Conservation (phyloP, 768 basidiomycete genomes). For the Agaricus subrufescens region DNA sequence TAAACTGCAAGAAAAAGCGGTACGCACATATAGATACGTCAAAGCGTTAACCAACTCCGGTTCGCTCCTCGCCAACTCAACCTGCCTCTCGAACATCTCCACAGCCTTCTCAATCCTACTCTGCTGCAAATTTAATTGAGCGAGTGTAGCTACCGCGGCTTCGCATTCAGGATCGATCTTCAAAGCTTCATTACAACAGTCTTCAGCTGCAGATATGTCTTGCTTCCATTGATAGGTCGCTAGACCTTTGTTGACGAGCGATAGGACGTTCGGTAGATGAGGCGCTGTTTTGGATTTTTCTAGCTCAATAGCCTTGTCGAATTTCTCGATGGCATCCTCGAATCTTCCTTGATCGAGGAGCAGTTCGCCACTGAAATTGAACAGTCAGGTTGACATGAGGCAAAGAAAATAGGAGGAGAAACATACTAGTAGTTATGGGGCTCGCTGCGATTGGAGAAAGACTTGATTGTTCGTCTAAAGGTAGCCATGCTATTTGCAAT, state of each 20-base stretch:
- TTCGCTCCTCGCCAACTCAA: slow-evolving; percentile 85
- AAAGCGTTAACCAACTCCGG: slow-evolving; percentile 77
- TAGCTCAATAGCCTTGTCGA: slow-evolving; percentile 86
- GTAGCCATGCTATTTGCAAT: slow-evolving; percentile 81
- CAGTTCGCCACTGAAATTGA: slow-evolving; percentile 73
- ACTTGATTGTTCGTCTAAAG: slow-evolving; percentile 79
- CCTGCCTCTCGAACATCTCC: slow-evolving; percentile 80
- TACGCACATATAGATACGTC: slow-evolving; percentile 75
- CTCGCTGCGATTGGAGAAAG: slow-evolving; percentile 85
- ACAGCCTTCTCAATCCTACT: slow-evolving; percentile 83
- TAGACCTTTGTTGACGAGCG: slow-evolving; percentile 97
- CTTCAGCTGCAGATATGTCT: slow-evolving; percentile 77
- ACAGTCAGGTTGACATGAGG: background rate
- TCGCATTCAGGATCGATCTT: slow-evolving; percentile 91
- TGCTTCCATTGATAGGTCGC: slow-evolving; percentile 95
- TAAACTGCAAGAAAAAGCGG: background rate
- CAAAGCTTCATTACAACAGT: slow-evolving; percentile 84
- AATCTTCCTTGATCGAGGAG: slow-evolving; percentile 88
- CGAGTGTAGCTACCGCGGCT: slow-evolving; percentile 92
- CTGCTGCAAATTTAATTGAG: slow-evolving; percentile 90
- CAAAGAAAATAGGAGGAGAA: background rate
- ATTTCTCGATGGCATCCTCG: slow-evolving; percentile 86
- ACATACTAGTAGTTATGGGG: slow-evolving; percentile 93
- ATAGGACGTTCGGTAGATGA: slow-evolving; percentile 74
- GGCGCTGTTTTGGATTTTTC: slow-evolving; percentile 63